These are phyloP conservation scores for Lenwebbia sp. DNA, from an alignment of 345 rosid species.

Conservation along the genomic window DNA sequence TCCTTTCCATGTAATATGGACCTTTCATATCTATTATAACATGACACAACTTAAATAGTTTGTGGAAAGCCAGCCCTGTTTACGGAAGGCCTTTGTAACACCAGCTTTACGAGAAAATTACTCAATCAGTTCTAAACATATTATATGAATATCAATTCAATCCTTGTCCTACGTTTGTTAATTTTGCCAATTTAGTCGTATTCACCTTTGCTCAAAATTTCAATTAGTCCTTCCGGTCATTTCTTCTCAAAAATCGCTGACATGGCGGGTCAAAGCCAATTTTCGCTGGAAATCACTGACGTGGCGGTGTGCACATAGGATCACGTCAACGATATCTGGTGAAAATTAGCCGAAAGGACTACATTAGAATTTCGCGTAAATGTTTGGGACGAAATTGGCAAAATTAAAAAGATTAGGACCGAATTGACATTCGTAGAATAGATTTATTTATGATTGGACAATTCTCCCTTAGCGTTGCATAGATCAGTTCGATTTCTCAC, in stretches of 20 bases:
- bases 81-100: not conserved
- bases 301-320: too few species aligned
- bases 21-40: not conserved
- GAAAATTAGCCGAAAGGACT: too few species aligned
- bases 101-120: not conserved
- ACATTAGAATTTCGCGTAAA: too few species aligned
- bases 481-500: rapidly evolving
- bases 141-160: not conserved
- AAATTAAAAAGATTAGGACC: too few species aligned
- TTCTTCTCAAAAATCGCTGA: not conserved
- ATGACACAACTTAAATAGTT: not conserved
- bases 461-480: not conserved
- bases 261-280: too few species aligned
- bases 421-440: not conserved
- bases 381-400: too few species aligned
- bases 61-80: not conserved
- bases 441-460: not conserved
- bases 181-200: not conserved
- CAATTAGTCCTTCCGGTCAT: not conserved
- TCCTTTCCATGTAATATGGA: not conserved
- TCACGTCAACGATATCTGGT: too few species aligned
- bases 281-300: too few species aligned
- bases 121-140: not conserved
- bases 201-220: too few species aligned
- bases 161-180: not conserved